Evolutionary conservation across 2,329 filamentous ascomycete species (phyloP).

Genomic region (Calycina herbarum): DNA sequence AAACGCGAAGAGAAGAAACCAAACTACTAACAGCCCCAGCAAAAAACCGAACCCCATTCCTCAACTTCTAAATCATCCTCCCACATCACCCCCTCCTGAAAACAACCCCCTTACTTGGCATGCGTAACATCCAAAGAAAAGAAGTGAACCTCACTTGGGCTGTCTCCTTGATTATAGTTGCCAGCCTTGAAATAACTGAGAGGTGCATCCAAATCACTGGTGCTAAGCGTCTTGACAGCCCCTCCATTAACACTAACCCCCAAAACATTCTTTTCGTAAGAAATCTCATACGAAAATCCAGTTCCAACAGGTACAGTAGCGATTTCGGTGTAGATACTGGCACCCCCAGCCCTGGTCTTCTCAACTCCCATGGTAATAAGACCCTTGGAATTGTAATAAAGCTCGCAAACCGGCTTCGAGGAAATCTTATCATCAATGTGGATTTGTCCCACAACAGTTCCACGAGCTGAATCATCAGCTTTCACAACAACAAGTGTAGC

Average conservation of each 20-base stretch:
- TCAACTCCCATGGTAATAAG: constrained; percentile 43
- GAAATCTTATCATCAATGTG: constrained; percentile 41
- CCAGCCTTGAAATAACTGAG: constrained; percentile 43
- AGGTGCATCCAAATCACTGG: constrained; percentile 35
- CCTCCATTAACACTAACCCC: constrained; percentile 38
- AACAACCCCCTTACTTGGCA: not conserved
- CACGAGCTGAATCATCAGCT: constrained; percentile 39
- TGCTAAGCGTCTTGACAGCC: constrained; percentile 30
- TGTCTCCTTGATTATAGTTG: constrained; percentile 40
- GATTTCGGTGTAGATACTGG: constrained; percentile 37
- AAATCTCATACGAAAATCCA: constrained; percentile 42
- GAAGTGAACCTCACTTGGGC: constrained; percentile 22
- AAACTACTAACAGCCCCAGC: no score
- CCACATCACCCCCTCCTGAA: not conserved
- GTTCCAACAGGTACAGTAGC: constrained; percentile 38
- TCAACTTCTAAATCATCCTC: not conserved
- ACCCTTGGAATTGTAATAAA: constrained; percentile 42
- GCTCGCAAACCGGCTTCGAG: constrained; percentile 43
- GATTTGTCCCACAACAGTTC: constrained; percentile 44
- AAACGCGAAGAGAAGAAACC: not conserved
- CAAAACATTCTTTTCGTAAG: constrained; percentile 40
- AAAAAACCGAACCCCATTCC: not conserved
- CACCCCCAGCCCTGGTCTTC: constrained; percentile 37
- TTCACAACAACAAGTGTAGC: constrained; percentile 35
- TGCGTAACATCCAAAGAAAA: constrained; percentile 12